Evolutionary conservation across 2,329 filamentous ascomycete species (phyloP).

Genomic region (Alternaria gansuensis): DNA sequence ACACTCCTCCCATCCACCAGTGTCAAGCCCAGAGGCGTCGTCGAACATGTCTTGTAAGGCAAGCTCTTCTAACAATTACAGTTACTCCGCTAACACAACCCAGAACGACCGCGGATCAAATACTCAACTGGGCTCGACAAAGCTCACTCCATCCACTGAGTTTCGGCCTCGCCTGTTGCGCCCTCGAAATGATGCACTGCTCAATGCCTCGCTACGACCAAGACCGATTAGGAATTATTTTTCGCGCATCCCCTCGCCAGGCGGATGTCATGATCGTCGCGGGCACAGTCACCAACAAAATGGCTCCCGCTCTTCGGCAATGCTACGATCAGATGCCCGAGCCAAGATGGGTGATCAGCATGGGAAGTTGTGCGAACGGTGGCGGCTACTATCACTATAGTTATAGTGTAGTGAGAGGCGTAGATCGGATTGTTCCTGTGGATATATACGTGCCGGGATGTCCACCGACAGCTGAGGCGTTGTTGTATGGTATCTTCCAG

Average conservation of each 20-base stretch:
- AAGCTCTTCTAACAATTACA: background rate
- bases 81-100: background rate
- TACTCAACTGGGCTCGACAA: conserved; percentile 87
- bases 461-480: conserved; percentile 64
- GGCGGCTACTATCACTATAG: conserved; percentile 89
- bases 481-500: conserved; percentile 73
- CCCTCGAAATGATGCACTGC: conserved; percentile 92
- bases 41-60: conserved; percentile 25
- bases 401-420: conserved; percentile 79
- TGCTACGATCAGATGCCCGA: conserved; percentile 97
- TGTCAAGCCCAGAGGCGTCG: conserved; percentile 14
- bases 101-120: conserved; percentile 80
- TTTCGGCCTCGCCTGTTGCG: conserved; percentile 89
- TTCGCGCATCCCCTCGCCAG: conserved; percentile 86
- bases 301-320: conserved; percentile 87
- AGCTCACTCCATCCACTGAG: conserved; percentile 89
- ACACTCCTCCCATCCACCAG: conserved; percentile 5
- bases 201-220: conserved; percentile 91
- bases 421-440: conserved; percentile 80
- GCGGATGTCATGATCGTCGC: conserved; percentile 95
- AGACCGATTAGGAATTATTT: conserved; percentile 89
- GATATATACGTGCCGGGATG: conserved; percentile 85
- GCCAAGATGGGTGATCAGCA: conserved; percentile 84
- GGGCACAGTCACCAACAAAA: conserved; percentile 92
- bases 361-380: conserved; percentile 85